Evolutionary conservation across 768 basidiomycete species (phyloP).

Genomic region (Mycena alexandri): DNA sequence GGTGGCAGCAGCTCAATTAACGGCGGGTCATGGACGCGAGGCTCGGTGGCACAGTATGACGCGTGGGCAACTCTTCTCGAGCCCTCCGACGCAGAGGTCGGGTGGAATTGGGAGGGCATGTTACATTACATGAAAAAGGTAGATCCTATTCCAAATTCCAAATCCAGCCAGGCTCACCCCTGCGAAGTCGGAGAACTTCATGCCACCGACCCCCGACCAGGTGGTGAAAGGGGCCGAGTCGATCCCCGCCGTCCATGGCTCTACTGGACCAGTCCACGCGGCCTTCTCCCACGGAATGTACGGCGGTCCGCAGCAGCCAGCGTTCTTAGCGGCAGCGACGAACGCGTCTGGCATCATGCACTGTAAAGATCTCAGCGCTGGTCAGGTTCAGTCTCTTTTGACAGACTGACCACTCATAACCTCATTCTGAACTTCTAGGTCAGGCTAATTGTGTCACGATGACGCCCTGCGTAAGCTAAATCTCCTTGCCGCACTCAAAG

Average conservation of each 20-base stretch:
- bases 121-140: slow-evolving; percentile 29
- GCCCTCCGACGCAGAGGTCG: slow-evolving; percentile 10
- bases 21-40: slow-evolving; percentile 61
- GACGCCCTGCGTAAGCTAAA: slow-evolving; percentile 58
- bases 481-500: not conserved
- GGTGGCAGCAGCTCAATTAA: slow-evolving; percentile 64
- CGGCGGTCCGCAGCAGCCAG: slow-evolving; percentile 24
- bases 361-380: slow-evolving; percentile 65
- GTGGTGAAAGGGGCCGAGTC: slow-evolving; percentile 21
- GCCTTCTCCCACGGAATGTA: slow-evolving; percentile 31
- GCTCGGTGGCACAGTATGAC: slow-evolving; percentile 59
- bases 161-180: not conserved
- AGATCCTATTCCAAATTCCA: not conserved
- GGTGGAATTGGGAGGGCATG: slow-evolving; percentile 27
- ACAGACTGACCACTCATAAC: too few relatives aligned
- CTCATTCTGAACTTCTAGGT: too few relatives aligned
- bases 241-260: slow-evolving; percentile 17
- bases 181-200: slow-evolving; percentile 25
- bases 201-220: slow-evolving; percentile 24
- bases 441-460: slow-evolving; percentile 67
- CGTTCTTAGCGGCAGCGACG: slow-evolving; percentile 10
- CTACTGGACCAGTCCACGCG: slow-evolving; percentile 18
- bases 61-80: slow-evolving; percentile 54
- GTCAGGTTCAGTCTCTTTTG: slow-evolving; percentile 30
- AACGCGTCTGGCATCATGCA: slow-evolving; percentile 56